phyloP scores from a whole-genome alignment of 2,329 filamentous ascomycete species.

The Cadophora luteo-olivacea region DNA sequence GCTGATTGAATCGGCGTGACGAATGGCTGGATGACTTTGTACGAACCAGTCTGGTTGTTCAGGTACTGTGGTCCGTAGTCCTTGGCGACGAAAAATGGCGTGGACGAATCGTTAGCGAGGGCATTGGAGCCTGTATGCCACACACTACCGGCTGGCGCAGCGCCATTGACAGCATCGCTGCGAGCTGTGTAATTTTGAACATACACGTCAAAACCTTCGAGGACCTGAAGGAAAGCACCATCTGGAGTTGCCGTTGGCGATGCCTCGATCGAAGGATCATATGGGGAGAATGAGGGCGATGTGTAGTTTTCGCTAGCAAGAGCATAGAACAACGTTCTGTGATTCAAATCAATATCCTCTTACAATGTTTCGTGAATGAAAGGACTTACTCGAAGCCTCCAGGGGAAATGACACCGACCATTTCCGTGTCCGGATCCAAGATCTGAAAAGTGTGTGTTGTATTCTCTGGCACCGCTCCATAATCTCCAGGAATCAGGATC shows the following conservation, averaged over 20 bases:
- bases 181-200: slow-evolving; percentile 50
- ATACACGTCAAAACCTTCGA: slow-evolving; percentile 52
- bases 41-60: slow-evolving; percentile 44
- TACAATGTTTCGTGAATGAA: neutral
- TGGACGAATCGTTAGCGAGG: slow-evolving; percentile 42
- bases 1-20: slow-evolving; percentile 49
- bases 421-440: slow-evolving; percentile 54
- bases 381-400: slow-evolving; percentile 53
- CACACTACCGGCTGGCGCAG: slow-evolving; percentile 44
- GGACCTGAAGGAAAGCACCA: slow-evolving; percentile 44
- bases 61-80: slow-evolving; percentile 54
- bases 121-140: slow-evolving; percentile 50
- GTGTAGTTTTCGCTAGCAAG: slow-evolving; percentile 47
- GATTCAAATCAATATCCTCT: neutral
- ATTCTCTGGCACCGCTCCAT: slow-evolving; percentile 52
- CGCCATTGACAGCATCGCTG: slow-evolving; percentile 50
- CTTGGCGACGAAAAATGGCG: slow-evolving; percentile 53
- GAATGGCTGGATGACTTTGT: slow-evolving; percentile 53
- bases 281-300: slow-evolving; percentile 47
- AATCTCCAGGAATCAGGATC: slow-evolving; percentile 52
- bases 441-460: slow-evolving; percentile 57
- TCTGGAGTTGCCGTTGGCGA: slow-evolving; percentile 24
- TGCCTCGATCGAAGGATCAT: slow-evolving; percentile 41
- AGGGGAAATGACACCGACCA: slow-evolving; percentile 53
- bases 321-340: slow-evolving; percentile 49